Percentiles rank a stretch among this genome's conserved stretches.
Conservation (phyloP, 305 asterid genomes). For the Solanum aculeatissimum region DNA sequence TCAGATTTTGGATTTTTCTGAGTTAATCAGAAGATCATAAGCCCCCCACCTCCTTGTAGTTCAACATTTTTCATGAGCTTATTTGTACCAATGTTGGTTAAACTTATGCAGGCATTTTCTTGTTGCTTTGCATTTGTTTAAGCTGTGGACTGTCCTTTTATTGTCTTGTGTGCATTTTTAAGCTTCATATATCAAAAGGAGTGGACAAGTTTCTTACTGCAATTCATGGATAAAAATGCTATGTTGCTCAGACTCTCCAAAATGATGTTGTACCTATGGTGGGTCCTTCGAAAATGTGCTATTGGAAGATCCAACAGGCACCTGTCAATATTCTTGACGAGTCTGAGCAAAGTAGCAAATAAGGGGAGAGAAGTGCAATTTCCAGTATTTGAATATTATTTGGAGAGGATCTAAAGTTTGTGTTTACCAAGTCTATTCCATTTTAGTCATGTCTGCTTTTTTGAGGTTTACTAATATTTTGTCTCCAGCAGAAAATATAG, state of each 20-base stretch:
- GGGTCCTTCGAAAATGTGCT: not conserved
- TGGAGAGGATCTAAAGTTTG: not conserved
- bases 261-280: not conserved
- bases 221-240: not conserved
- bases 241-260: not conserved
- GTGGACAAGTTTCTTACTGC: not conserved
- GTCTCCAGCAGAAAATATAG: not conserved
- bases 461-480: not conserved
- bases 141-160: not conserved
- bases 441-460: not conserved
- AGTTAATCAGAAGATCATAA: not conserved
- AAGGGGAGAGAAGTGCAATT: not conserved
- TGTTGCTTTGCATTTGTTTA: not conserved
- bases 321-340: not conserved
- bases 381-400: not conserved
- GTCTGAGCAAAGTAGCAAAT: not conserved
- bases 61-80: not conserved
- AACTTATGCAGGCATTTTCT: not conserved
- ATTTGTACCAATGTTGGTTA: not conserved
- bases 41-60: too few relatives aligned
- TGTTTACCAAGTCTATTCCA: not conserved
- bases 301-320: not conserved
- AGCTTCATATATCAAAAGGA: not conserved
- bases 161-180: not conserved
- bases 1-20: not conserved